Base-by-base conservation (phyloP, 768 basidiomycete species). In the Terana coerulea region DNA sequence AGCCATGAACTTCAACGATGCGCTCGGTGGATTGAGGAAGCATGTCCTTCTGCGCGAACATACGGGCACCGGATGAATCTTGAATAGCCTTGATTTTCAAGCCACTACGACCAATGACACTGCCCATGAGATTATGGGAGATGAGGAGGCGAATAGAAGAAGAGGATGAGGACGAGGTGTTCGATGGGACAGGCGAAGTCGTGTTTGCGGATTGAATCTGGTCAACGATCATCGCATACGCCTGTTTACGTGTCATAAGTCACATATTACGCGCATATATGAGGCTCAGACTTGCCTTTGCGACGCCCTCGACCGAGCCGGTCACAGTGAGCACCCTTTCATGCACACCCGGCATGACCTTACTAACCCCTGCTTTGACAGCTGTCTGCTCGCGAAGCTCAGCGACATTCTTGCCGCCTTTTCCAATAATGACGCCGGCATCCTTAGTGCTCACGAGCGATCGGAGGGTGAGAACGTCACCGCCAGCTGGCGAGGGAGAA, bases 31-130 rank as follows among this genome's bases (percentile, higher is more conserved):
- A 98, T 71, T 98, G 97, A 28, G 97, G 95, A 39, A 99, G 81
- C 89, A 98, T 98, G 65, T 98, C 97, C 71, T 98, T 98, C 55
- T 91, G 91, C 37, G 97, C 97, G 50, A 98, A 88, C 95, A 99
- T 99, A 50, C 97, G 88, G 17, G 93, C 94, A 45, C 94, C 93
- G 33, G 95, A 95, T 41, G 79, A 74, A 69, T 98, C 95, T 68
- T 99, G 97, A 67, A 99, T 98, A 64, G 93, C 90, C 75, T 98
- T 98, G 71, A 99, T 98, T 82, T 97, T 98, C 68, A 91, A 83
- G 61, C 97, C 97, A 48, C 75, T 88, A 58, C 95, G 88, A 61
- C 97, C 97, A 62, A 98, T 98, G 74, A 99, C 89, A 54, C 92
- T 94, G 47, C 97, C 97, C 97, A 99, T 99, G 59, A 99, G 79